Conservation (phyloP, 495 filamentous ascomycete species). For the Pseudoneurospora amorphoporcata region DNA sequence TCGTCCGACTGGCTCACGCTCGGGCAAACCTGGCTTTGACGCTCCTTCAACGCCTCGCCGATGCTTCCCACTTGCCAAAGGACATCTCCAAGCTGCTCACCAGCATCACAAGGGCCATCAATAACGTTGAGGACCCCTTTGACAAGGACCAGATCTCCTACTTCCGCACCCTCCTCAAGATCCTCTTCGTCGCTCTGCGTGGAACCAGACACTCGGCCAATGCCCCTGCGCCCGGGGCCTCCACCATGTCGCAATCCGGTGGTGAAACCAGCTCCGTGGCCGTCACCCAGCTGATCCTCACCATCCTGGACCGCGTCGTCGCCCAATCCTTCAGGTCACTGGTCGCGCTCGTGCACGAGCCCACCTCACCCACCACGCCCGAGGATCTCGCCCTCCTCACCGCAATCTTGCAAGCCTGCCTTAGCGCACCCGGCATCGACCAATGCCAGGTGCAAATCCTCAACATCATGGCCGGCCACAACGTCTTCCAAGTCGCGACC, state of each 20-base stretch:
- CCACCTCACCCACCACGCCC: slow-evolving; percentile 36
- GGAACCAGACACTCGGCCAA: slow-evolving; percentile 29
- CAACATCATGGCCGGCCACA: slow-evolving; percentile 50
- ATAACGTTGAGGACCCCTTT: slow-evolving; percentile 52
- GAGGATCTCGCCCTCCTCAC: slow-evolving; percentile 79
- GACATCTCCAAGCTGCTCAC: slow-evolving; percentile 54
- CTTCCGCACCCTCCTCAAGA: slow-evolving; percentile 71
- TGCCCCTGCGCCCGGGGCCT: slow-evolving; percentile 10
- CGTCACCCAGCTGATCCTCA: slow-evolving; percentile 48
- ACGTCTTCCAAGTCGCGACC: slow-evolving; percentile 69
- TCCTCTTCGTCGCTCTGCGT: slow-evolving; percentile 73
- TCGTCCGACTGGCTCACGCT: slow-evolving; percentile 56
- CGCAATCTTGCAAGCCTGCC: slow-evolving; percentile 72
- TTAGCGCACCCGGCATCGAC: slow-evolving; percentile 59
- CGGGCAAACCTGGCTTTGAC: slow-evolving; percentile 67
- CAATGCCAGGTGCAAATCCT: slow-evolving; percentile 54
- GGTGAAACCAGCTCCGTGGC: slow-evolving; percentile 20
- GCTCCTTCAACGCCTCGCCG: slow-evolving; percentile 64
- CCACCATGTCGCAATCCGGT: background rate
- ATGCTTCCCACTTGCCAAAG: slow-evolving; percentile 45
- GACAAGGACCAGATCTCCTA: slow-evolving; percentile 54
- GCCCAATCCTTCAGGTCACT: slow-evolving; percentile 70
- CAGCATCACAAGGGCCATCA: slow-evolving; percentile 58
- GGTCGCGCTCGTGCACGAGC: slow-evolving; percentile 60
- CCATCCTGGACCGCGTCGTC: slow-evolving; percentile 68